These are phyloP conservation scores for Phyllosticta capitalensis DNA, from an alignment of 2,329 filamentous ascomycete species.

Conservation along the genomic window DNA sequence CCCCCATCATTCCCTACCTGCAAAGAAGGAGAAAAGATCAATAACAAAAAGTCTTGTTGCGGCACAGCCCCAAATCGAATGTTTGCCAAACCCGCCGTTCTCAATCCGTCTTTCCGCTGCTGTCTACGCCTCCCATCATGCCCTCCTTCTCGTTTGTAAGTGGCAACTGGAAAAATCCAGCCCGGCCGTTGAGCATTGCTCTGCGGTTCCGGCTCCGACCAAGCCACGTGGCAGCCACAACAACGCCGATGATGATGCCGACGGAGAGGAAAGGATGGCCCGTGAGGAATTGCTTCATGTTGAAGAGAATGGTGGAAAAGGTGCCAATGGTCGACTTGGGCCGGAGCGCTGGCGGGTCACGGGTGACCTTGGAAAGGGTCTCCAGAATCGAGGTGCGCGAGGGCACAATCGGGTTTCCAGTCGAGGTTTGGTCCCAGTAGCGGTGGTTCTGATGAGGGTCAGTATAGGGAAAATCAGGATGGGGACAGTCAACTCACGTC, in stretches of 20 bases:
- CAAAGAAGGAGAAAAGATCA: neutral
- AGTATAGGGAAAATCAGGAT: neutral
- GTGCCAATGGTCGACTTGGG: constrained; percentile 68
- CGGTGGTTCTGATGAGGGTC: constrained; percentile 58
- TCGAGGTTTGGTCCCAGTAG: constrained; percentile 90
- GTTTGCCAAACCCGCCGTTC: neutral
- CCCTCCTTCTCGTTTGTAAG: constrained; percentile 55
- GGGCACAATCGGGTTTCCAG: constrained; percentile 80
- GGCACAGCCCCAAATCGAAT: neutral
- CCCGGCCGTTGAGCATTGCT: constrained; percentile 27
- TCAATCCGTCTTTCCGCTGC: constrained; percentile 21
- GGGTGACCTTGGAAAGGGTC: constrained; percentile 64
- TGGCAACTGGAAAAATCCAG: constrained; percentile 49
- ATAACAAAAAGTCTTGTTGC: neutral
- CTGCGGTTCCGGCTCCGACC: constrained; percentile 24
- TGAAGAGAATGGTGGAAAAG: constrained; percentile 58
- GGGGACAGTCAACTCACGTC: constrained; percentile 55
- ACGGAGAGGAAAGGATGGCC: constrained; percentile 39
- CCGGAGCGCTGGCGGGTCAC: constrained; percentile 59
- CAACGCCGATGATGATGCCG: constrained; percentile 48
- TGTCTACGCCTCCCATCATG: constrained; percentile 36
- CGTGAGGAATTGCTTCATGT: constrained; percentile 30
- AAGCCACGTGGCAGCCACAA: constrained; percentile 38
- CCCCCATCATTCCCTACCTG: neutral
- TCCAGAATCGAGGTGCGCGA: constrained; percentile 86